Percentiles rank a stretch among this genome's conserved stretches.
Conservation (phyloP, 495 filamentous ascomycete species). For the Hyaloscypha finlandica region DNA sequence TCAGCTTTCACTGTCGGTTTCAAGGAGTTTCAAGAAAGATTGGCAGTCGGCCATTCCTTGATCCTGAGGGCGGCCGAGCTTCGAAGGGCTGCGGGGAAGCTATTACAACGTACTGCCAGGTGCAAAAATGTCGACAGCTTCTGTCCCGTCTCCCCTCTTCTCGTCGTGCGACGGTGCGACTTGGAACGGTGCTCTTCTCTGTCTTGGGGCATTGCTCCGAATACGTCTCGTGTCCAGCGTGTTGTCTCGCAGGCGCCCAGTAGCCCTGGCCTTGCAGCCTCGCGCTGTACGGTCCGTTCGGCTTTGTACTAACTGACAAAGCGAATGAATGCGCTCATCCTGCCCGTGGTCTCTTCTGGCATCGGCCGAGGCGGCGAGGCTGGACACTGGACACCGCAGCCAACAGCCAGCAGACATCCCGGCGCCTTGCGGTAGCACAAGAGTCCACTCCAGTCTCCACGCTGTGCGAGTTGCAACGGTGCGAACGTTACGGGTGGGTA, state of each 20-base stretch:
- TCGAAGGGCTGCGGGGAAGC: constrained; percentile 18
- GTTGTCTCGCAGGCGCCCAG: not conserved
- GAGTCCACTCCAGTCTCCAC: not conserved
- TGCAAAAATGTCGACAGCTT: not conserved
- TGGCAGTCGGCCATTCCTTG: not conserved
- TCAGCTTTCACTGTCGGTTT: not conserved
- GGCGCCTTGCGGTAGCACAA: not conserved
- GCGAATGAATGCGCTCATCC: not conserved
- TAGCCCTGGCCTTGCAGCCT: not conserved
- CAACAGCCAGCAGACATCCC: not conserved
- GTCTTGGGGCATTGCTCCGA: constrained; percentile 13
- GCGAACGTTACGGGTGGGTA: not conserved
- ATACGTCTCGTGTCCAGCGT: not conserved
- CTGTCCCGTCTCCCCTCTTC: not conserved
- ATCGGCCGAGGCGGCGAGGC: not conserved
- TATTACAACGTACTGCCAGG: constrained; percentile 1
- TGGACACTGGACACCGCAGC: not conserved
- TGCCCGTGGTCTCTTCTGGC: not conserved
- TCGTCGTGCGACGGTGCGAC: not conserved
- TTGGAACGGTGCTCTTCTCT: constrained; percentile 1
- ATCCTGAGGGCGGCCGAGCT: constrained; percentile 3
- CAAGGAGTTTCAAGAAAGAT: not conserved
- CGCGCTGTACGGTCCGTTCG: not conserved
- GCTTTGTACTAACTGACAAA: not conserved
- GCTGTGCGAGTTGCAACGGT: no score